A percentile compares a stretch with the other conserved stretches of the same genome.
Conservation (phyloP, 495 filamentous ascomycete genomes). For the Neurospora sp. region DNA sequence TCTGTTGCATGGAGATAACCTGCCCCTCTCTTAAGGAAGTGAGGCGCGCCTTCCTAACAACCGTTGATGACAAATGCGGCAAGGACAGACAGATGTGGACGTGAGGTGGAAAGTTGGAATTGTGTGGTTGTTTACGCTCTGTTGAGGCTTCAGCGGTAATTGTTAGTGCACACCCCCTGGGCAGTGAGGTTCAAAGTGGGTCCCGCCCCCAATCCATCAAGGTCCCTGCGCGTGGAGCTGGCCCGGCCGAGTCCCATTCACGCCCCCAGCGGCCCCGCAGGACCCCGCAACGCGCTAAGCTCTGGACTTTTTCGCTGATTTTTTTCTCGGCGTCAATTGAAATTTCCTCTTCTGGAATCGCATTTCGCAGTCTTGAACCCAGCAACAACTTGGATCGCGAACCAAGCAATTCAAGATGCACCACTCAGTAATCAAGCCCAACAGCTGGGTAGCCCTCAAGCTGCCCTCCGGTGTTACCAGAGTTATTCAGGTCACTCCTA, state of each 20-base stretch:
- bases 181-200: neutral
- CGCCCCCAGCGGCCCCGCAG: neutral
- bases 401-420: slow-evolving; percentile 21
- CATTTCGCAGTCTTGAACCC: neutral
- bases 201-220: neutral
- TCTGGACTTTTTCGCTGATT: neutral
- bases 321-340: neutral
- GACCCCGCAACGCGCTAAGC: neutral
- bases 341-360: neutral
- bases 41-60: neutral
- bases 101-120: neutral
- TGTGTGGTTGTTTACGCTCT: neutral
- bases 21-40: neutral
- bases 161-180: neutral
- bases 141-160: neutral
- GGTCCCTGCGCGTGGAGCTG: neutral
- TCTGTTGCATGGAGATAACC: neutral
- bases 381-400: neutral
- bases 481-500: slow-evolving; percentile 55
- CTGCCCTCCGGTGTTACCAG: slow-evolving; percentile 59
- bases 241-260: neutral
- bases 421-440: slow-evolving; percentile 44
- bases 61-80: neutral
- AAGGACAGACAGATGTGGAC: neutral
- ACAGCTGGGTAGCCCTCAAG: slow-evolving; percentile 54